Percentiles rank a stretch among this genome's conserved stretches.
Conservation (phyloP, 495 filamentous ascomycete genomes). For the Hypomontagnella submonticulosa region DNA sequence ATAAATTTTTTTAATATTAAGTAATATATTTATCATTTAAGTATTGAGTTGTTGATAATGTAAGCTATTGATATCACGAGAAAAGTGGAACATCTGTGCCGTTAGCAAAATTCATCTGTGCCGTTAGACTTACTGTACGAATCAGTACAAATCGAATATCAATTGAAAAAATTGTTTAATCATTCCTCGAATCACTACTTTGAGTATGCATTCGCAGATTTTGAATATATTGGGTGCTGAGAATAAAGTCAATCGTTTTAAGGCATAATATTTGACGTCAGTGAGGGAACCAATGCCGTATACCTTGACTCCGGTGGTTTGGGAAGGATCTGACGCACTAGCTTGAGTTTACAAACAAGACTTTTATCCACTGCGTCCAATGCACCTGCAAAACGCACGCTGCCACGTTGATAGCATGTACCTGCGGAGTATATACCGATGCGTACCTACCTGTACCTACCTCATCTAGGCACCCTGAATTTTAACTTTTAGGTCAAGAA, state of each 20-base stretch:
- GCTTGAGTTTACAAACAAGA: slow-evolving; percentile 24
- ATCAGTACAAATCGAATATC: no score
- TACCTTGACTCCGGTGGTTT: slow-evolving; percentile 25
- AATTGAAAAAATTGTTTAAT: no score
- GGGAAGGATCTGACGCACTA: slow-evolving; percentile 33
- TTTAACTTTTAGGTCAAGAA: background rate
- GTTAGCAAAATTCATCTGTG: no score
- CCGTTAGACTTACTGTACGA: no score
- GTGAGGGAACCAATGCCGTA: slow-evolving; percentile 25
- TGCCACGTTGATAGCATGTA: slow-evolving; percentile 15
- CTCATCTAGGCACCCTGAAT: background rate
- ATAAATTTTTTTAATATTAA: no score
- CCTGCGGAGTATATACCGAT: slow-evolving; percentile 5
- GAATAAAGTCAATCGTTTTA: background rate
- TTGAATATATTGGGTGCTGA: no score
- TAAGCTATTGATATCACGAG: no score
- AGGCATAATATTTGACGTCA: slow-evolving; percentile 30
- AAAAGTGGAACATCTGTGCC: no score
- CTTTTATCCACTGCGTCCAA: slow-evolving; percentile 1
- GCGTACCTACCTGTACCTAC: slow-evolving; percentile 1
- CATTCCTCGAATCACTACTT: no score
- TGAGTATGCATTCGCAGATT: no score
- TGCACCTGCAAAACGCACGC: slow-evolving; percentile 16
- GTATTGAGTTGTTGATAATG: no score
- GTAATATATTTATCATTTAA: no score